Percentiles rank a stretch among this genome's conserved stretches.
These are phyloP conservation scores for Candida xyloterini DNA, from an alignment of 805 yeast genomes.

Conservation along the genomic window DNA sequence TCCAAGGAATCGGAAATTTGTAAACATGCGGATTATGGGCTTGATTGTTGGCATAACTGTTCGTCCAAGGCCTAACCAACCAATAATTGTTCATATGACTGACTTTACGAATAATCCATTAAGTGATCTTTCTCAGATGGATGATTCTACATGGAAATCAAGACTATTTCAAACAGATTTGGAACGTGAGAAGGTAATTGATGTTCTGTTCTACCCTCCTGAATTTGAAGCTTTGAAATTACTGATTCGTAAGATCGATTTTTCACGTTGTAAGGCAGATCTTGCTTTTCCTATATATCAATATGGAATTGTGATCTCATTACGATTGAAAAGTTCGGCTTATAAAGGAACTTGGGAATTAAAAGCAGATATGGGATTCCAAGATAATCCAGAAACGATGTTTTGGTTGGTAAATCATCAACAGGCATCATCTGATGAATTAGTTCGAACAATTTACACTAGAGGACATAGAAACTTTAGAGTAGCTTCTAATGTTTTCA, in stretches of 20 bases:
- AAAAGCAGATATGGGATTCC: constrained; percentile 8
- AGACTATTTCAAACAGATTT: not conserved
- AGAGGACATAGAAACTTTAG: not conserved
- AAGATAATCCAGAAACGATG: not conserved
- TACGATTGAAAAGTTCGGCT: constrained; percentile 9
- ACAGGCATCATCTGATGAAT: not conserved
- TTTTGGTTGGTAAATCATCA: constrained; percentile 3
- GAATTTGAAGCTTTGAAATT: constrained; percentile 1
- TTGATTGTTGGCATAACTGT: constrained; percentile 23
- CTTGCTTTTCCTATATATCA: not conserved
- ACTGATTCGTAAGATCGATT: not conserved
- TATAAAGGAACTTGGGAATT: constrained; percentile 9
- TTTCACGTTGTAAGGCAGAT: not conserved
- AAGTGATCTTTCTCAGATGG: not conserved
- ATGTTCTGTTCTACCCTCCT: constrained; percentile 7
- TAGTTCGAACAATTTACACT: constrained; percentile 3
- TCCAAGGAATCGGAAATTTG: constrained; percentile 4
- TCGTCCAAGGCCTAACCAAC: constrained; percentile 8
- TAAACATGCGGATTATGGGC: constrained; percentile 15
- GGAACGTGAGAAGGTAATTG: constrained; percentile 2
- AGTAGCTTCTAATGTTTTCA: constrained; percentile 1
- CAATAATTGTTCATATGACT: constrained; percentile 22
- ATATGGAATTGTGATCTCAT: constrained; percentile 10
- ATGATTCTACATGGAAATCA: constrained; percentile 1
- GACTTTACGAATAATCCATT: constrained; percentile 18